A percentile compares a stretch with the other conserved stretches of the same genome.
phyloP scores from a whole-genome alignment of 345 rosid genomes.

The Euclidium syriacum region DNA sequence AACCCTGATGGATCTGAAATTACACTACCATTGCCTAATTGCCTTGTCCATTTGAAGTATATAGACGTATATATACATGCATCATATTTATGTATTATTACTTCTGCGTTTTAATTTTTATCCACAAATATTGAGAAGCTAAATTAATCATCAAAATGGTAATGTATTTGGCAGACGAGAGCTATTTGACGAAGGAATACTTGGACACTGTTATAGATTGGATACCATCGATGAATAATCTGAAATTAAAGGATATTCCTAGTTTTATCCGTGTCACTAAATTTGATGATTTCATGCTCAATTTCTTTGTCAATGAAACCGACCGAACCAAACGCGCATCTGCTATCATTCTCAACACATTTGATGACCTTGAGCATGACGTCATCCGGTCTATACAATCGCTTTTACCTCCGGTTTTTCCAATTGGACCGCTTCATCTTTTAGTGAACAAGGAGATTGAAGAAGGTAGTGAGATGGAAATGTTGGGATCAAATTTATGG shows the following conservation, averaged over 20 bases:
- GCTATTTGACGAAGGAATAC: conserved; percentile 45
- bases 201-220: conserved; percentile 43
- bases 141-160: background rate
- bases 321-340: conserved; percentile 34
- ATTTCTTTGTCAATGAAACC: background rate
- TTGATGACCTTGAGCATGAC: conserved; percentile 38
- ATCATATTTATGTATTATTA: background rate
- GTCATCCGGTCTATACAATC: conserved; percentile 29
- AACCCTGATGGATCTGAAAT: background rate
- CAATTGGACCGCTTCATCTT: conserved; percentile 49
- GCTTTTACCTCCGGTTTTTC: conserved; percentile 35
- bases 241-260: conserved; percentile 44
- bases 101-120: background rate
- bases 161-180: conserved; percentile 36
- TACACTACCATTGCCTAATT: background rate
- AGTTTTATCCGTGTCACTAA: conserved; percentile 40
- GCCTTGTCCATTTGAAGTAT: background rate
- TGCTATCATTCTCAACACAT: conserved; percentile 51
- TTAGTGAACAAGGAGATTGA: conserved; percentile 16
- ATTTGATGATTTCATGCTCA: conserved; percentile 27
- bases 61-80: background rate
- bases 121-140: background rate
- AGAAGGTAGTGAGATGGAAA: conserved; percentile 6
- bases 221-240: conserved; percentile 42
- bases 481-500: conserved; percentile 47